Evolutionary conservation across 495 filamentous ascomycete species (phyloP).

Genomic region (Terfezia claveryi): DNA sequence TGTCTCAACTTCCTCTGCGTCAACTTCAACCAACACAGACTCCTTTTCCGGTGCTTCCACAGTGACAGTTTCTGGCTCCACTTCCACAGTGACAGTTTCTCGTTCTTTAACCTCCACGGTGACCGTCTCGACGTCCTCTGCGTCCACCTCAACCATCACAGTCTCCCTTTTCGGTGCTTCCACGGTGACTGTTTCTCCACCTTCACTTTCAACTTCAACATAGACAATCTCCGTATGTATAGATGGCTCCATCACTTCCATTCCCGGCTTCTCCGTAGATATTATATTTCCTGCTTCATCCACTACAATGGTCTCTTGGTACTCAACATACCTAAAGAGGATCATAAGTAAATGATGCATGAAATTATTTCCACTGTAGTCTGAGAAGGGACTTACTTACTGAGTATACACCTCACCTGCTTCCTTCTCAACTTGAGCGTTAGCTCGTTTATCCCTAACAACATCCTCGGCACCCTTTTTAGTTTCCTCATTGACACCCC

Average conservation of each 20-base stretch:
- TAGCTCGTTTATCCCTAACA: too few species aligned
- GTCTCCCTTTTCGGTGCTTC: background rate
- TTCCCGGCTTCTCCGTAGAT: slow-evolving; percentile 15
- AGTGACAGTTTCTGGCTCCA: background rate
- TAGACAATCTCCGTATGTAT: too few species aligned
- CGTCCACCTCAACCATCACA: background rate
- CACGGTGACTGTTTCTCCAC: background rate
- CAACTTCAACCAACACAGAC: background rate
- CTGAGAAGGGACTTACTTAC: too few species aligned
- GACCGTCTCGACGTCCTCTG: background rate
- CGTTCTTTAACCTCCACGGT: background rate
- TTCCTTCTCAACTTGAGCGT: too few species aligned
- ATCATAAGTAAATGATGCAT: slow-evolving; percentile 30
- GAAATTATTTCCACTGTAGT: background rate
- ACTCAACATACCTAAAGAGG: slow-evolving; percentile 65
- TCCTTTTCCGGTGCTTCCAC: background rate
- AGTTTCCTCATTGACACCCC: background rate
- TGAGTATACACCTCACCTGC: too few species aligned
- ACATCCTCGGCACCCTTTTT: background rate
- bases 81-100: background rate
- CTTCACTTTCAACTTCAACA: slow-evolving; percentile 7
- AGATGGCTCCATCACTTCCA: too few species aligned
- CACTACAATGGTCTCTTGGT: slow-evolving; percentile 35
- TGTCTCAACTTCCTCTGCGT: background rate
- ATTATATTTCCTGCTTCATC: slow-evolving; percentile 18